Base-by-base conservation (phyloP, 2,329 filamentous ascomycete species). In the Neonectria ditissima region DNA sequence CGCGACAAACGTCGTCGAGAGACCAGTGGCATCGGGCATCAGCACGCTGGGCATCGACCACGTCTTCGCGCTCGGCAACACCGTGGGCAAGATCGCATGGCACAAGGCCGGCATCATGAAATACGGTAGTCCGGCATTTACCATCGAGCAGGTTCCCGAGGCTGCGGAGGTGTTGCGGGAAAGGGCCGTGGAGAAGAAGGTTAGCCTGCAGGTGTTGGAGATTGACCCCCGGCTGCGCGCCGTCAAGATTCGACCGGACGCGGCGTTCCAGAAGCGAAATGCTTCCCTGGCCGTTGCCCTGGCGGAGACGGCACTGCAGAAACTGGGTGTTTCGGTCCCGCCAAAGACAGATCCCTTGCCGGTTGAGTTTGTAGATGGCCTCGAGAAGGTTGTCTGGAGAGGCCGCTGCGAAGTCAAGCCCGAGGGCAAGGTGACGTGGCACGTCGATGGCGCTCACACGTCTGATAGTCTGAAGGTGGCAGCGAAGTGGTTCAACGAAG, bases 391-490 rank as follows among this genome's bases (percentile, higher is more conserved):
- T 2, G 87, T 89, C 3, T 92, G 94, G 81, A 87, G 93, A 43
- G 96, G 95, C 4, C 86, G 96, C 48, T 97, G 94, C 74, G 87
- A 91, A 68, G 80, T 84, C 43, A 87, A 85, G 71, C 69, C 78
- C 4, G 86, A 88, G 65, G 82, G 81, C 3, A 73, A 74, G 2
- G 81, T 97, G 5, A 84, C 84, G 16, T 99, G 95, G 94, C 91
- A 94, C 74, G 87, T 99, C 20, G 96, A 99, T 75, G 94, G 96
- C 9, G 96, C 94, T 2, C 96, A 99, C 78, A 99, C 95, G 0
- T 84, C 91, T 4, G 95, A 98, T 75, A 97, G 94, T 75, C 90
- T 99, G 58, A 87, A 91, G 67, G 86, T 93, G 68, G 93, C 93
- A 5, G 90, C 90, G 0, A 86, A 87, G 65, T 97, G 94, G 94